Conservation (phyloP, 371 early-diverging fungal genomes). For the Rhizopus arrhizus region DNA sequence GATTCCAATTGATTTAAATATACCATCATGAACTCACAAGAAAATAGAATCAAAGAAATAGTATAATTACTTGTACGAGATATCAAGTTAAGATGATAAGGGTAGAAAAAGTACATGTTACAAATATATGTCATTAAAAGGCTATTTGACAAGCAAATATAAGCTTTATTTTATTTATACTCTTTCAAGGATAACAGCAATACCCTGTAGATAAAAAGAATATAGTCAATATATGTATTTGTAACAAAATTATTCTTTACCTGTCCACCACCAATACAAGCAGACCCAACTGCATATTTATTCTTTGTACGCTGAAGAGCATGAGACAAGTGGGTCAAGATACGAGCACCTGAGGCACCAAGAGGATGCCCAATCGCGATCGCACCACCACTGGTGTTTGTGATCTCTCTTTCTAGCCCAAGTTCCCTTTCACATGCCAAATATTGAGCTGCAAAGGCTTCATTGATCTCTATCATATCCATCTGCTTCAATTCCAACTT, state of each 20-base stretch:
- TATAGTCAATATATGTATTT: not conserved
- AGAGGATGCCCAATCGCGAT: conserved; percentile 98
- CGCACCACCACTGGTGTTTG: conserved; percentile 93
- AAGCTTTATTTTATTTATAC: conserved; percentile 28
- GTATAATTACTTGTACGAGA: no score
- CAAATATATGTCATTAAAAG: not conserved
- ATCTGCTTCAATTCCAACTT: conserved; percentile 82
- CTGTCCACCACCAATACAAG: conserved; percentile 92
- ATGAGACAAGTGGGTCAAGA: conserved; percentile 86
- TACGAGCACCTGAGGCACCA: conserved; percentile 95
- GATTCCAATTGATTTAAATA: no score
- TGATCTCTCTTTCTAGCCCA: conserved; percentile 74
- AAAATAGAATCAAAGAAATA: no score
- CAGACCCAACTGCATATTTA: conserved; percentile 90
- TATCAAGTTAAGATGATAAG: no score
- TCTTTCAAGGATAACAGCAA: conserved; percentile 58
- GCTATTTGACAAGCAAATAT: no score
- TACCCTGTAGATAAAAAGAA: conserved; percentile 31
- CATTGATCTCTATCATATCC: conserved; percentile 94
- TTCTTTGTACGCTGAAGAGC: conserved; percentile 79
- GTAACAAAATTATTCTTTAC: conserved; percentile 54
- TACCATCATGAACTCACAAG: no score
- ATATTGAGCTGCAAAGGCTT: conserved; percentile 96
- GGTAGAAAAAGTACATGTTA: not conserved
- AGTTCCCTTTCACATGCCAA: conserved; percentile 90